Percentiles rank a stretch among this genome's conserved stretches.
phyloP scores from a whole-genome alignment of 192 early-diverging fungal species.

The Tieghemiomyces parasiticus region DNA sequence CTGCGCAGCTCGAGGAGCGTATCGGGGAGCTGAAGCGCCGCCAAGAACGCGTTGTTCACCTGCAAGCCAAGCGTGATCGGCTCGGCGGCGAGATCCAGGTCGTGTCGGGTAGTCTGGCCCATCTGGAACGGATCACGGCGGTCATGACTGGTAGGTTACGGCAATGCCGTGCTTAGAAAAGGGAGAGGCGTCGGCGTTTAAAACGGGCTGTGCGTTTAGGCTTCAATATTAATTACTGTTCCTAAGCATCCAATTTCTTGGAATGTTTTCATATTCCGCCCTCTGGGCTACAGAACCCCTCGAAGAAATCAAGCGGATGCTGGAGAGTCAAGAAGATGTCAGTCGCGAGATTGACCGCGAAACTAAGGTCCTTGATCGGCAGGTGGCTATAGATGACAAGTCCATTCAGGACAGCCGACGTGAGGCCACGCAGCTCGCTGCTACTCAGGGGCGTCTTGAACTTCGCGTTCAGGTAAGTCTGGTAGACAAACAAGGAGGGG shows the following conservation, averaged over 20 bases:
- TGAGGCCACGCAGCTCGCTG: background rate
- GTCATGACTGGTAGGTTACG: background rate
- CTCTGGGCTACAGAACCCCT: slow-evolving; percentile 11
- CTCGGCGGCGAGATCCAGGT: background rate
- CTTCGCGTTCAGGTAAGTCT: too few relatives aligned
- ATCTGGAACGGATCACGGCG: background rate
- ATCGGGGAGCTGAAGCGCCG: slow-evolving; percentile 15
- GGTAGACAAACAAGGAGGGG: too few relatives aligned
- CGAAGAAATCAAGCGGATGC: slow-evolving; percentile 19
- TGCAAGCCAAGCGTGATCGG: background rate
- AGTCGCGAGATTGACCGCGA: background rate
- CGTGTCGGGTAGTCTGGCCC: background rate
- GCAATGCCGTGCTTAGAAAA: too few relatives aligned
- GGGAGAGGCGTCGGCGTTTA: too few relatives aligned
- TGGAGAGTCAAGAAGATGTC: slow-evolving; percentile 14
- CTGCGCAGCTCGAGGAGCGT: slow-evolving; percentile 28
- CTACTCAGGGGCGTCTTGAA: background rate
- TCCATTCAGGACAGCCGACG: background rate
- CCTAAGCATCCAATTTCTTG: too few relatives aligned
- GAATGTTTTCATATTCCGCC: too few relatives aligned
- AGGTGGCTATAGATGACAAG: background rate
- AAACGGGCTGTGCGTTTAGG: too few relatives aligned
- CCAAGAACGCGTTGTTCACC: slow-evolving; percentile 1
- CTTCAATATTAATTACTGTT: too few relatives aligned
- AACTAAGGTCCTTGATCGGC: background rate